Evolutionary conservation across 129 eudicot species (phyloP).

Genomic region (Oenanthe sinensis): DNA sequence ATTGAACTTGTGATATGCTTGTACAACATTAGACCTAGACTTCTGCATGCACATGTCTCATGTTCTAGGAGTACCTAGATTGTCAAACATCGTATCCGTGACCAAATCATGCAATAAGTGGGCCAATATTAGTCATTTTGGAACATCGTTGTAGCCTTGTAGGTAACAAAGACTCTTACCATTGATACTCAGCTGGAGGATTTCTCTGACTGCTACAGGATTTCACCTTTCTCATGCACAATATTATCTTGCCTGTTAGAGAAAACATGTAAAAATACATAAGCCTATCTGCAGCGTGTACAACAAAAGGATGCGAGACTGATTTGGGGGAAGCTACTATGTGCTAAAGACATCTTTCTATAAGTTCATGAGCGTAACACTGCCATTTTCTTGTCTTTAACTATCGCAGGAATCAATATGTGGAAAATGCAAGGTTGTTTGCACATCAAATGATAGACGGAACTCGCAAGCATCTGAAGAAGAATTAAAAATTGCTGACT

Average conservation of each 20-base stretch:
- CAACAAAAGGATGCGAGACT: too few relatives aligned
- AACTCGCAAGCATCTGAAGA: constrained; percentile 38
- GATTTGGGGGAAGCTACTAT: too few relatives aligned
- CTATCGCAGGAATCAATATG: constrained; percentile 47
- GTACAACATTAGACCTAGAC: not conserved
- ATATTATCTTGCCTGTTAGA: too few relatives aligned
- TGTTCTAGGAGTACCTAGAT: not conserved
- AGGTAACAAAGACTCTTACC: too few relatives aligned
- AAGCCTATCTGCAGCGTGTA: too few relatives aligned
- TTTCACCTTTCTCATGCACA: too few relatives aligned
- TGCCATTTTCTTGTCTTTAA: not conserved
- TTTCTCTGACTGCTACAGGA: too few relatives aligned
- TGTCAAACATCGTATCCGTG: not conserved
- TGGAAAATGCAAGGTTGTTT: constrained; percentile 64
- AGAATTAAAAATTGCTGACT: constrained; percentile 38
- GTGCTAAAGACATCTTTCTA: not conserved
- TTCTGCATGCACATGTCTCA: not conserved
- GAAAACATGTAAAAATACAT: too few relatives aligned
- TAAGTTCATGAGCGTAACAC: not conserved
- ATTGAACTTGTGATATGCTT: not conserved
- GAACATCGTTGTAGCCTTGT: not conserved
- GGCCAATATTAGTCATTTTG: not conserved
- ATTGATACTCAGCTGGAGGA: too few relatives aligned
- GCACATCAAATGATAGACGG: constrained; percentile 50
- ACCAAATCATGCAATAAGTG: not conserved